Percentiles rank a stretch among this genome's conserved stretches.
Conservation (phyloP, 2,329 filamentous ascomycete species). For the Myriangium duriaei region DNA sequence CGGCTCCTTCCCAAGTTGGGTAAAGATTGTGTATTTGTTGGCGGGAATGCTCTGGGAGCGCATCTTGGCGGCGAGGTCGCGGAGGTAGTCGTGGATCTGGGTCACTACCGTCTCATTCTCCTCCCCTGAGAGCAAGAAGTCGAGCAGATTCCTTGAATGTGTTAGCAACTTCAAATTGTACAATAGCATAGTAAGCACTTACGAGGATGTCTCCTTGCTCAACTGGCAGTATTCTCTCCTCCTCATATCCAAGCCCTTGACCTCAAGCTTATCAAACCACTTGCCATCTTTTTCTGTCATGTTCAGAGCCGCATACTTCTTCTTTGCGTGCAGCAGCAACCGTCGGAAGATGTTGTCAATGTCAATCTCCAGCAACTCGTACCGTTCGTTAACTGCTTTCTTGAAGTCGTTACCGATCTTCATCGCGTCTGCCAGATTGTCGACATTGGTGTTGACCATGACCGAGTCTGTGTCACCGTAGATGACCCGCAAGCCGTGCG, state of each 20-base stretch:
- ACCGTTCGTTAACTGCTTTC: slow-evolving; percentile 83
- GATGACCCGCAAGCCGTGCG: slow-evolving; percentile 74
- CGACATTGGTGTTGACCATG: slow-evolving; percentile 99
- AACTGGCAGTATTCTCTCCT: slow-evolving; percentile 91
- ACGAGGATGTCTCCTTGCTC: slow-evolving; percentile 82
- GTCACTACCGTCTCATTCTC: slow-evolving; percentile 79
- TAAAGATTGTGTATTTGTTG: slow-evolving; percentile 94
- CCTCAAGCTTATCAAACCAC: slow-evolving; percentile 86
- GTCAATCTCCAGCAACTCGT: slow-evolving; percentile 87
- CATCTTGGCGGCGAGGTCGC: slow-evolving; percentile 77
- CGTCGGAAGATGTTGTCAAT: slow-evolving; percentile 96
- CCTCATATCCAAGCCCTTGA: slow-evolving; percentile 97
- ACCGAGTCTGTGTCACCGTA: slow-evolving; percentile 99
- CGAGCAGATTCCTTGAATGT: slow-evolving; percentile 54
- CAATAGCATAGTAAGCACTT: too few relatives aligned
- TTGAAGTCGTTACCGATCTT: slow-evolving; percentile 94
- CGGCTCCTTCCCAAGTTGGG: slow-evolving; percentile 88
- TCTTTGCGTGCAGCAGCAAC: slow-evolving; percentile 90
- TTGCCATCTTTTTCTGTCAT: slow-evolving; percentile 76
- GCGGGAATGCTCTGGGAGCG: slow-evolving; percentile 61
- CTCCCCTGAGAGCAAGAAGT: slow-evolving; percentile 87
- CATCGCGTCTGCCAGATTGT: slow-evolving; percentile 80
- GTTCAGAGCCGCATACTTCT: slow-evolving; percentile 97
- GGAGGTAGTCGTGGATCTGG: slow-evolving; percentile 85
- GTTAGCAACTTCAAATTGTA: too few relatives aligned